These are phyloP conservation scores for Grosmannia serpens DNA, from an alignment of 2,329 filamentous ascomycete species.

Conservation along the genomic window DNA sequence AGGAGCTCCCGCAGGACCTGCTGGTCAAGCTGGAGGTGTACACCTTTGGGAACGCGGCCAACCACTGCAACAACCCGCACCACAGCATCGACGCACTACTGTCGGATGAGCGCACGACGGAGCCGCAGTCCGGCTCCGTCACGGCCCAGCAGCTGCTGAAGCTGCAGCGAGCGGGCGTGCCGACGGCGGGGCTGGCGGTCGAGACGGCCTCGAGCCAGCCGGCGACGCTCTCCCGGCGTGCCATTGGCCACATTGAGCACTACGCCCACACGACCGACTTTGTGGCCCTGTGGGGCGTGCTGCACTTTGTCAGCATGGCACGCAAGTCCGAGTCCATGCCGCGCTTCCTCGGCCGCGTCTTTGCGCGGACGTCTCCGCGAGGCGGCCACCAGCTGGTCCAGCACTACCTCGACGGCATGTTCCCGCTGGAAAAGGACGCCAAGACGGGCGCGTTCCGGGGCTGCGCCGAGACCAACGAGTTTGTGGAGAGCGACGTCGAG, in stretches of 20 bases:
- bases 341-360: slow-evolving; percentile 51
- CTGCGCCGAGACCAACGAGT: slow-evolving; percentile 31
- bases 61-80: slow-evolving; percentile 72
- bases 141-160: neutral
- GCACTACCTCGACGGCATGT: slow-evolving; percentile 52
- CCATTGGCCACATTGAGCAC: slow-evolving; percentile 65
- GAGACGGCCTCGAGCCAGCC: slow-evolving; percentile 24
- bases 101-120: slow-evolving; percentile 6
- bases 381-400: slow-evolving; percentile 50
- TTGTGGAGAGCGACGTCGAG: slow-evolving; percentile 48
- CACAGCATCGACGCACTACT: slow-evolving; percentile 35
- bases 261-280: slow-evolving; percentile 67
- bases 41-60: slow-evolving; percentile 69
- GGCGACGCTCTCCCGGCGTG: slow-evolving; percentile 29
- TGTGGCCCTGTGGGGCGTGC: slow-evolving; percentile 61
- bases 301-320: slow-evolving; percentile 47
- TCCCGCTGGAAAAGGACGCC: slow-evolving; percentile 35
- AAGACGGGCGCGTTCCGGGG: slow-evolving; percentile 29
- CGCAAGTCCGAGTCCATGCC: slow-evolving; percentile 35
- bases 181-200: slow-evolving; percentile 5
- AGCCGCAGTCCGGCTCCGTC: neutral
- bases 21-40: slow-evolving; percentile 62
- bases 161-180: neutral
- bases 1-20: slow-evolving; percentile 55
- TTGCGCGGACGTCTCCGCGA: slow-evolving; percentile 36